These are phyloP conservation scores for Vigna trinervia DNA, from an alignment of 306 rosid species.

Conservation along the genomic window DNA sequence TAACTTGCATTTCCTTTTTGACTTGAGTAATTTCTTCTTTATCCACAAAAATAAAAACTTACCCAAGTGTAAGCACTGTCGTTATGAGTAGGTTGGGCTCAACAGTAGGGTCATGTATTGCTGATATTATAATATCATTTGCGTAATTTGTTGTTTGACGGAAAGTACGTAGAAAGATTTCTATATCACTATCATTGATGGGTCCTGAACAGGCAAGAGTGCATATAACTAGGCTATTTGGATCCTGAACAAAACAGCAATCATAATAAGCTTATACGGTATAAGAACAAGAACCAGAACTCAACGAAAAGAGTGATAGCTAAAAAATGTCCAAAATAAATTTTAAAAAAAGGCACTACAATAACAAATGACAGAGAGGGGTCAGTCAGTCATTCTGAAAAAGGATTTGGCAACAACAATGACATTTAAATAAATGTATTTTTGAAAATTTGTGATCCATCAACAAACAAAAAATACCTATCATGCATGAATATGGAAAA, in stretches of 20 bases:
- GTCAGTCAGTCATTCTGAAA: conserved; percentile 19
- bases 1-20: conserved; percentile 27
- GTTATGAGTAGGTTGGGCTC: conserved; percentile 83
- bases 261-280: conserved; percentile 20
- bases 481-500: conserved; percentile 28
- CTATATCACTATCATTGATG: conserved; percentile 53
- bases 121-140: conserved; percentile 65
- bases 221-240: conserved; percentile 74
- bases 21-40: not conserved
- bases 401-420: conserved; percentile 10
- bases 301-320: conserved; percentile 24
- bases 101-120: conserved; percentile 66
- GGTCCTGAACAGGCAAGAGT: conserved; percentile 67
- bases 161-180: conserved; percentile 61
- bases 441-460: not conserved
- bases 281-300: conserved; percentile 34
- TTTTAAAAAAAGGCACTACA: conserved; percentile 6
- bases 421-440: conserved; percentile 21
- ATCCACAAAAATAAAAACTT: conserved; percentile 34
- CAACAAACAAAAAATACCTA: conserved; percentile 39
- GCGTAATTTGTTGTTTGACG: conserved; percentile 69
- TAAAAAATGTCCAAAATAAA: conserved; percentile 29
- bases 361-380: conserved; percentile 33
- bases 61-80: conserved; percentile 80
- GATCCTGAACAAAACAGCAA: conserved; percentile 56